Percentiles rank a stretch among this genome's conserved stretches.
Evolutionary conservation across 768 basidiomycete genomes (phyloP).

Genomic region (Hydnomerulius pinastri): DNA sequence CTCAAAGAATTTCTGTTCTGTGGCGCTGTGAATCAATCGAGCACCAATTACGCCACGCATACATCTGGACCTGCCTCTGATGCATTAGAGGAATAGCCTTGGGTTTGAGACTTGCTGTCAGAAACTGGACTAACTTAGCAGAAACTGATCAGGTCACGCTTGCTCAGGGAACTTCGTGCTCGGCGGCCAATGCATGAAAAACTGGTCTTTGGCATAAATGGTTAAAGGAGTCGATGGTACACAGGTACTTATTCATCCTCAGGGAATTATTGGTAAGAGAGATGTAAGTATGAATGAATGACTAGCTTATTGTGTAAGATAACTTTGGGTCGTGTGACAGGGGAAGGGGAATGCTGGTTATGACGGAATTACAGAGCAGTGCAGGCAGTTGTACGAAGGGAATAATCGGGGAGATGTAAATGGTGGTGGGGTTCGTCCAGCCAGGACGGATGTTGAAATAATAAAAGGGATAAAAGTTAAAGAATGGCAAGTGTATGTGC

Average conservation of each 20-base stretch:
- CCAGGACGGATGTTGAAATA: conserved; percentile 2
- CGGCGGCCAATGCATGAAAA: no score
- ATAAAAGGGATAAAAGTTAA: conserved; percentile 11
- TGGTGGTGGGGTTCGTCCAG: background rate
- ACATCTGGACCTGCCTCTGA: no score
- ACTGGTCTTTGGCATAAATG: background rate
- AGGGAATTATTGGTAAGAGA: background rate
- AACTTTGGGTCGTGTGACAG: background rate
- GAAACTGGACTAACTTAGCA: no score
- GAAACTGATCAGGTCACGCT: no score
- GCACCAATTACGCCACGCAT: no score
- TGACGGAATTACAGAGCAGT: conserved; percentile 13
- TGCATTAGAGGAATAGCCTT: no score
- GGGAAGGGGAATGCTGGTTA: background rate
- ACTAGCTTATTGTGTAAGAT: background rate
- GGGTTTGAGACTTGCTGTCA: no score
- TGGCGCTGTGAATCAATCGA: no score
- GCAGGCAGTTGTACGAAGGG: background rate
- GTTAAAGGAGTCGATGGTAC: background rate
- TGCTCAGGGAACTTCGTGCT: no score
- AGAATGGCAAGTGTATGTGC: conserved; percentile 14
- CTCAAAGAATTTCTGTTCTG: no score
- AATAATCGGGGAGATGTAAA: background rate
- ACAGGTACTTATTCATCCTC: background rate
- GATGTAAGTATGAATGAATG: background rate